Conservation (phyloP, 306 rosid species). For the Casuarina glauca region DNA sequence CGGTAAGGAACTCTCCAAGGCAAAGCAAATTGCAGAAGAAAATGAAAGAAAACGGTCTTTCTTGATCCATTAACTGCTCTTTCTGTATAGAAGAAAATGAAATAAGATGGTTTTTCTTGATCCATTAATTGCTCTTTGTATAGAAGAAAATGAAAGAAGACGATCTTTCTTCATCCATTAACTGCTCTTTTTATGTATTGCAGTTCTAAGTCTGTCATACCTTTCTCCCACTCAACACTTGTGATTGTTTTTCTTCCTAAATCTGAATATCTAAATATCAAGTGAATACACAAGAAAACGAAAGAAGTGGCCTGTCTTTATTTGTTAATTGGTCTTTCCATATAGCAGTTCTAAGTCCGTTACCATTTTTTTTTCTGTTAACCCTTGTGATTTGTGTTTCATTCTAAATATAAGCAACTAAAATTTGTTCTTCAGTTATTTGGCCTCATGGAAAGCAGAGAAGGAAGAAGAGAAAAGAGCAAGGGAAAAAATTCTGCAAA, state of each 20-base stretch:
- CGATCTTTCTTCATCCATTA: slow-evolving; percentile 32
- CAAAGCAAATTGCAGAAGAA: slow-evolving; percentile 57
- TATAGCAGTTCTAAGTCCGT: too few species aligned
- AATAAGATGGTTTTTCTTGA: too few species aligned
- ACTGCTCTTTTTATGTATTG: not conserved
- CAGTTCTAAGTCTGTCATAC: not conserved
- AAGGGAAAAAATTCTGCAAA: slow-evolving; percentile 49
- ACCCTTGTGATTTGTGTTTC: not conserved
- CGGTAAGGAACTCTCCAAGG: slow-evolving; percentile 59
- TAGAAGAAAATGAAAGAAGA: slow-evolving; percentile 69
- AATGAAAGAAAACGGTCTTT: slow-evolving; percentile 67
- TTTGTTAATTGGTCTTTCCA: too few species aligned
- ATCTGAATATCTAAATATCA: too few species aligned
- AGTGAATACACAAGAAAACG: too few species aligned
- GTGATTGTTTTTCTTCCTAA: too few species aligned
- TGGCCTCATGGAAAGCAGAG: slow-evolving; percentile 53
- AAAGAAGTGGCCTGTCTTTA: too few species aligned
- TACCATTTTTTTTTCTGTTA: too few species aligned
- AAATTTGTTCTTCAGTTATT: slow-evolving; percentile 39
- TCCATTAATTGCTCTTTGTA: too few species aligned
- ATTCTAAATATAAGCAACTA: not conserved
- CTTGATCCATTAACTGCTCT: not conserved
- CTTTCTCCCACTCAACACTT: not conserved
- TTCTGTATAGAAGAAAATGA: too few species aligned
- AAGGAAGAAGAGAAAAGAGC: slow-evolving; percentile 79